Base-by-base conservation (phyloP, 2,329 filamentous ascomycete species). In the Trichoderma guizhouense region DNA sequence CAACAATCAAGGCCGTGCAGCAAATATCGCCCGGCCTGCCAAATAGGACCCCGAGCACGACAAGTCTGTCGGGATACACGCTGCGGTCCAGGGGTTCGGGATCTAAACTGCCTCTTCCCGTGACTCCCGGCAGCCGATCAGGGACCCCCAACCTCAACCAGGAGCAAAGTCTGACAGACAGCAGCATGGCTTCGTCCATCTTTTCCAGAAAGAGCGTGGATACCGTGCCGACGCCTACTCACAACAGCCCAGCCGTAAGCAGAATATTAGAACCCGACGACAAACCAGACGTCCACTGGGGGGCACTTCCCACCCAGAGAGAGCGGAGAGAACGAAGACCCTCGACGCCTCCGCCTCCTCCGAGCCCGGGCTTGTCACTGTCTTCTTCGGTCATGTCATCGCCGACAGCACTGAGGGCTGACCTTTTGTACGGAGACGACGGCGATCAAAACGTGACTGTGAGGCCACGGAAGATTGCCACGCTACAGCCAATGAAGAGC, bases 121-220 rank as follows among this genome's bases (percentile, higher is more conserved):
- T 81, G 18, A 84, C 82, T 2, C 82, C 82, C 11, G 58, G 53
- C 0, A 81, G 78, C 71, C 78, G 81, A 15, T 79, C 78, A 18
- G 78, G 75, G 32, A 83, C 82, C 0, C 82, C 83, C 2, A 77
- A 74, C 7, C 75, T 81, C 32, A 75, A 76, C 62, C 79, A 78
- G 15, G 81, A 84, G 43, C 78, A 78, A 30, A 83, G 81, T 62
- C 78, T 82, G 68, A 82, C 83, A 14, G 83, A 84, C 69, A 84
- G 82, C 75, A 84, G 82, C 77, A 81, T 83, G 79, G 73, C 80
- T 0, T 84, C 82, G 9, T 85, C 83, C 2, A 75, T 82, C 7
- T 83, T 84, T 32, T 83, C 82, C 34, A 79, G 78, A 1, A 75
- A 78, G 26, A 83, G 82, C 64, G 64, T 81, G 69, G 76, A 82